These are phyloP conservation scores for Vicia villosa DNA, from an alignment of 306 rosid species.

Conservation along the genomic window DNA sequence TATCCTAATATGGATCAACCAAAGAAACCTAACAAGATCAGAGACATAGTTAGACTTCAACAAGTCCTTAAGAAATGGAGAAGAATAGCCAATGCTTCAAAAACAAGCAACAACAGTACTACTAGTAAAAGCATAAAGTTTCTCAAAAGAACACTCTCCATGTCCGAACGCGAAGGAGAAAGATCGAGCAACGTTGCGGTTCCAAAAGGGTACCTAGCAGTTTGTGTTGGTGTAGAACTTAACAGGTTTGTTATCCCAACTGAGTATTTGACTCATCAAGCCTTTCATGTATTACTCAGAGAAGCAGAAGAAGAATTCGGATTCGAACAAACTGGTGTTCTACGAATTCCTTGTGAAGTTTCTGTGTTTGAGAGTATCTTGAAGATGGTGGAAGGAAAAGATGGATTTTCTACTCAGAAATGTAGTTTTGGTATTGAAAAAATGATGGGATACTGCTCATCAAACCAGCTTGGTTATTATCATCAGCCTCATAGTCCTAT, in stretches of 20 bases:
- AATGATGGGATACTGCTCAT: constrained; percentile 50
- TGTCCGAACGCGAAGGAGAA: constrained; percentile 48
- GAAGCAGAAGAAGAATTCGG: constrained; percentile 98
- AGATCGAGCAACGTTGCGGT: constrained; percentile 45
- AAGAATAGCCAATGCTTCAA: constrained; percentile 70
- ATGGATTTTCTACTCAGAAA: constrained; percentile 45
- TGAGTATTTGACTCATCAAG: constrained; percentile 61
- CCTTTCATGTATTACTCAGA: constrained; percentile 67
- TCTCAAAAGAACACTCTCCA: constrained; percentile 71
- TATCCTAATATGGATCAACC: constrained; percentile 57
- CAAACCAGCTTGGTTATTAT: constrained; percentile 51
- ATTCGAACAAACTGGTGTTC: constrained; percentile 80
- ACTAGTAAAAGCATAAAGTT: constrained; percentile 64
- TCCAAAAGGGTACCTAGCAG: constrained; percentile 88
- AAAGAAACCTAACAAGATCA: constrained; percentile 86
- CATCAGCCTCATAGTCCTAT: constrained; percentile 78
- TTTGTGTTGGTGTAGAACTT: constrained; percentile 75
- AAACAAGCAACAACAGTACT: constrained; percentile 37
- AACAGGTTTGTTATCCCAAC: constrained; percentile 84
- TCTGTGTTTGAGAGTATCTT: constrained; percentile 65
- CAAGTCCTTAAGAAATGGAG: constrained; percentile 96
- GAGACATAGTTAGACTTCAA: constrained; percentile 89
- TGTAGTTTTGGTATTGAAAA: constrained; percentile 46
- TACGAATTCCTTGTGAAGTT: constrained; percentile 86
- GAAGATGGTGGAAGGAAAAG: constrained; percentile 66